These are phyloP conservation scores for Colletotrichum chlorophyti DNA, from an alignment of 2,329 filamentous ascomycete genomes.

Conservation along the genomic window DNA sequence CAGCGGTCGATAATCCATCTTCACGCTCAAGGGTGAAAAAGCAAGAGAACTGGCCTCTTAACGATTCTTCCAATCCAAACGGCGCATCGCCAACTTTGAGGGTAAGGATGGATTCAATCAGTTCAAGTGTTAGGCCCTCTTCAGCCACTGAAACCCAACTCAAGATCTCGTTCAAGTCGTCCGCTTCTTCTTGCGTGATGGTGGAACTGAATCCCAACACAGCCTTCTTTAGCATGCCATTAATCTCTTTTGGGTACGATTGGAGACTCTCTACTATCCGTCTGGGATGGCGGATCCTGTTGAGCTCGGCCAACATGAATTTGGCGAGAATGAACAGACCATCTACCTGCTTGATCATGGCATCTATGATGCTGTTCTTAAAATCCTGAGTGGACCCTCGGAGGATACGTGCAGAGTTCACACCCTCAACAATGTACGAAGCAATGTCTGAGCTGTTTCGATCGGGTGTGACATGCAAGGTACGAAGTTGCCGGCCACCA, in stretches of 20 bases:
- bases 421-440: constrained; percentile 48
- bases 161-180: constrained; percentile 54
- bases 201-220: constrained; percentile 48
- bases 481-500: constrained; percentile 41
- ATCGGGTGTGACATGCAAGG: constrained; percentile 49
- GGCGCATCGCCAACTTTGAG: constrained; percentile 49
- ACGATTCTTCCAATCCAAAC: constrained; percentile 47
- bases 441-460: constrained; percentile 50
- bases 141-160: constrained; percentile 53
- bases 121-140: constrained; percentile 49
- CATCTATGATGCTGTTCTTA: constrained; percentile 45
- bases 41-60: constrained; percentile 52
- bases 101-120: constrained; percentile 51
- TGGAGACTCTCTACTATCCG: constrained; percentile 52
- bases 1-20: constrained; percentile 50
- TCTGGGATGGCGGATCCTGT: constrained; percentile 50
- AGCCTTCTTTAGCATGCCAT: constrained; percentile 49
- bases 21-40: constrained; percentile 54
- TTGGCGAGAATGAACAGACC: constrained; percentile 57
- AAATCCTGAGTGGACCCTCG: constrained; percentile 40
- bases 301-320: constrained; percentile 57
- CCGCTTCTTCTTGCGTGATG: constrained; percentile 45
- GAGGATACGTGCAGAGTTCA: constrained; percentile 46
- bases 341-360: constrained; percentile 49
- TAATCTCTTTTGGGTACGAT: constrained; percentile 51